phyloP scores from a whole-genome alignment of 1,139 yeast genomes.

The Fermentozyma sake region DNA sequence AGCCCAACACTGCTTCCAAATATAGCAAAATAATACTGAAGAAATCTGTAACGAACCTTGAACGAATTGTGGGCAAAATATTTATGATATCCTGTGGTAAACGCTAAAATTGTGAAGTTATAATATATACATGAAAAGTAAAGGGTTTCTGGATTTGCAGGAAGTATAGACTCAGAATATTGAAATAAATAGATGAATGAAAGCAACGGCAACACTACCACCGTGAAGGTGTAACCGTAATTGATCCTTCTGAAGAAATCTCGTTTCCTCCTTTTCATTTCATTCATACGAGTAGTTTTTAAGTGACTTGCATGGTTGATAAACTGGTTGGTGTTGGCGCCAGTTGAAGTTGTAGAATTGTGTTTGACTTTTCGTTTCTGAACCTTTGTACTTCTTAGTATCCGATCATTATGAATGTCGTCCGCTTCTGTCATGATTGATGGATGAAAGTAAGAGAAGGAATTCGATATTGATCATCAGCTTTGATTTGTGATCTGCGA shows the following conservation, averaged over 20 bases:
- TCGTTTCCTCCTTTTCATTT: conserved; percentile 18
- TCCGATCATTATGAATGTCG: no score
- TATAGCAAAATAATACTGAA: conserved; percentile 45
- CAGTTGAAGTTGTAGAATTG: no score
- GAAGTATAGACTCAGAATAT: conserved; percentile 13
- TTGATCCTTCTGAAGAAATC: conserved; percentile 20
- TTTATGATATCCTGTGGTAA: conserved; percentile 60
- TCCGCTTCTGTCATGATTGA: no score
- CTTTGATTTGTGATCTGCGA: no score
- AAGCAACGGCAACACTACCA: conserved; percentile 18
- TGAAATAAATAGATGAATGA: conserved; percentile 14
- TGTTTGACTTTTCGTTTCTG: conserved; percentile 17
- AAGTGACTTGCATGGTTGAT: conserved; percentile 21
- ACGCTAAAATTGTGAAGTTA: conserved; percentile 35
- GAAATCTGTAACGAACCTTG: conserved; percentile 23
- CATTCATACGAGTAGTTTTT: conserved; percentile 16
- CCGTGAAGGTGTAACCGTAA: conserved; percentile 16
- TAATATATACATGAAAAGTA: conserved; percentile 35
- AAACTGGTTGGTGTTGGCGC: conserved; percentile 8
- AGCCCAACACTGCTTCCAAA: conserved; percentile 60
- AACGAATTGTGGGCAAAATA: conserved; percentile 62
- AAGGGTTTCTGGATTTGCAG: conserved; percentile 22
- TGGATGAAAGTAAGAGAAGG: no score
- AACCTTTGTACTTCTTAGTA: conserved; percentile 16
- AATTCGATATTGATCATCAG: no score